Conservation (phyloP, 2,329 filamentous ascomycete genomes). For the Xylariaceae sp. region DNA sequence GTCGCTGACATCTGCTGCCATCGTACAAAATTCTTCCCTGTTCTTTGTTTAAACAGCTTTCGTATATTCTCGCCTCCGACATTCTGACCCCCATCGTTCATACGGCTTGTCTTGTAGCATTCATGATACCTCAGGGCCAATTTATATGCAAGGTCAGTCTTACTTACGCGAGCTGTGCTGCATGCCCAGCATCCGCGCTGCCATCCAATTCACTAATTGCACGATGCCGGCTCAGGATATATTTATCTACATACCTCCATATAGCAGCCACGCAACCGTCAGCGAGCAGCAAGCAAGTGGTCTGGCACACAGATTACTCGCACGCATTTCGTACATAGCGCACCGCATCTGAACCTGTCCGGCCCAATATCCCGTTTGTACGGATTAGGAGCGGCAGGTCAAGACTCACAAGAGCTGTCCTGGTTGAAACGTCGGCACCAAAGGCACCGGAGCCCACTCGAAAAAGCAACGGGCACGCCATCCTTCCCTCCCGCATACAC, state of each 20-base stretch:
- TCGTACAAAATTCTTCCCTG: slow-evolving; percentile 27
- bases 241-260: slow-evolving; percentile 6
- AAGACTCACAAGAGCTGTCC: slow-evolving; percentile 14
- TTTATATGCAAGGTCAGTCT: slow-evolving; percentile 16
- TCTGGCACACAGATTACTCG: slow-evolving; percentile 15
- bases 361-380: slow-evolving; percentile 13
- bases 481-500: not conserved
- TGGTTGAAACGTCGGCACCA: slow-evolving; percentile 10
- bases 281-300: slow-evolving; percentile 12
- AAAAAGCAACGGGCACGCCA: slow-evolving; percentile 10
- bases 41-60: slow-evolving; percentile 21
- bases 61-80: slow-evolving; percentile 18
- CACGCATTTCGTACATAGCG: slow-evolving; percentile 22
- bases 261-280: slow-evolving; percentile 15
- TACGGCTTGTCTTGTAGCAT: slow-evolving; percentile 18
- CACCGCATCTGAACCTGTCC: slow-evolving; percentile 22
- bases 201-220: slow-evolving; percentile 9
- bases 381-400: slow-evolving; percentile 4
- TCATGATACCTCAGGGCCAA: slow-evolving; percentile 12
- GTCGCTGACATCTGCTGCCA: slow-evolving; percentile 11
- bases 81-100: slow-evolving; percentile 13
- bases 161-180: slow-evolving; percentile 13
- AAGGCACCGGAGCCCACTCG: slow-evolving; percentile 3
- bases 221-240: slow-evolving; percentile 15
- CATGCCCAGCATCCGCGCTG: slow-evolving; percentile 19